phyloP scores from a whole-genome alignment of 768 basidiomycete species.

The Dendrothele bispora region DNA sequence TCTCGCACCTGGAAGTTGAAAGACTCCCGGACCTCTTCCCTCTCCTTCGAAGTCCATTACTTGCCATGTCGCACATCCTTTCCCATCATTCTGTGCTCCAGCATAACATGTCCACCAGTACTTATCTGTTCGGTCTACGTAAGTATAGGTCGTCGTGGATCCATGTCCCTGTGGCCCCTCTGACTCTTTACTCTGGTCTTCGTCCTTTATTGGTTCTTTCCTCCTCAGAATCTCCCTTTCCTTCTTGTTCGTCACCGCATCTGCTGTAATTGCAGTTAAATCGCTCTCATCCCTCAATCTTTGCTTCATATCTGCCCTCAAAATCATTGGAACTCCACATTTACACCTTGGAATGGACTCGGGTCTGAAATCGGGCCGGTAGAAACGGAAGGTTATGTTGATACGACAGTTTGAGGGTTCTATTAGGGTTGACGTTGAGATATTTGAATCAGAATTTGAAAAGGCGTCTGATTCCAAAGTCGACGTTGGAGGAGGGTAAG shows the following conservation, averaged over 20 bases:
- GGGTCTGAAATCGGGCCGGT: conserved; percentile 77
- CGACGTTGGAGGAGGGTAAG: conserved; percentile 46
- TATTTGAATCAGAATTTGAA: not conserved
- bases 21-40: conserved; percentile 62
- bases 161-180: no score
- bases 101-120: conserved; percentile 87
- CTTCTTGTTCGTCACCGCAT: no score
- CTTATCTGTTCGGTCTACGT: no score
- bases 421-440: conserved; percentile 14
- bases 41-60: conserved; percentile 70
- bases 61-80: conserved; percentile 76
- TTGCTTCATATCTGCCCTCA: conserved; percentile 81
- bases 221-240: no score
- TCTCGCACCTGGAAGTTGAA: no score
- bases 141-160: no score
- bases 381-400: conserved; percentile 87
- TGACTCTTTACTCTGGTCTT: no score
- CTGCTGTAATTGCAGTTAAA: no score
- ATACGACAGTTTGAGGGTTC: conserved; percentile 69
- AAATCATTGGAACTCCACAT: conserved; percentile 68
- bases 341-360: conserved; percentile 67
- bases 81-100: conserved; percentile 81
- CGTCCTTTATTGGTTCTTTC: no score
- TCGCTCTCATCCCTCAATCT: conserved; percentile 49
- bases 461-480: no score